Evolutionary conservation across 352 stramenopile species (phyloP), one percentile per base, ranked within the genome.

Genomic region (Pythium vanterpoolii): DNA sequence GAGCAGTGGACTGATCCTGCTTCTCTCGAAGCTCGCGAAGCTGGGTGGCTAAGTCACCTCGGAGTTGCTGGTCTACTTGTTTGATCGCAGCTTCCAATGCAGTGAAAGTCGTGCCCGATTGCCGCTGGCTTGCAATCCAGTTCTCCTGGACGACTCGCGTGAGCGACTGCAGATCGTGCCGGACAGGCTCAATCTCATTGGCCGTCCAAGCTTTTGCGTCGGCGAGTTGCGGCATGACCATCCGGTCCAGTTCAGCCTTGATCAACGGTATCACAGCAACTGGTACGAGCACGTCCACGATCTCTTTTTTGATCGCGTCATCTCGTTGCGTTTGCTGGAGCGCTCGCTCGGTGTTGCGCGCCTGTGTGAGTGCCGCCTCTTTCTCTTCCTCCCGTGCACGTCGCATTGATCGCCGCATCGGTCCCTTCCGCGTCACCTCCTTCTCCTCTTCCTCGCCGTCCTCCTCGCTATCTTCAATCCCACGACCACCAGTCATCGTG

Each of bases 221-320:
- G 4, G 49, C 26, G 3, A 60, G 51, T 0, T 42, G 39, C 0
- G 30, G 19, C 5, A 24, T 40, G 0, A 52, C 24, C 6, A 6
- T 46, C 1, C 26, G 34, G 9, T 63, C 46, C 18, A 66, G 18
- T 14, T 66, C 58, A 21, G 36, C 45, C 7, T 68, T 50, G 14
- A 63, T 8, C 1, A 77, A 47, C 1, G 67, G 54, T 39, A 64
- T 44, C 5, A 66, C 24, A 0, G 31, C 24, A n/a, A 58, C 31
- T 5, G 61, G 61, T 9, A 68, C 4, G 0, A 63, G 4, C 36
- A 56, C 40, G 2, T 58, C 47, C 5, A 54, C 16, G 1, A 68
- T 33, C 38, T 60, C 46, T 40, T 63, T 62, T 21, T 76, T 72
- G 3, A 79, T 19, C n/a, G 67, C 50, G 4, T 62, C 47, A 1